Percentiles rank a stretch among this genome's conserved stretches.
Conservation (phyloP, 345 rosid genomes). For the Salix viminalis region DNA sequence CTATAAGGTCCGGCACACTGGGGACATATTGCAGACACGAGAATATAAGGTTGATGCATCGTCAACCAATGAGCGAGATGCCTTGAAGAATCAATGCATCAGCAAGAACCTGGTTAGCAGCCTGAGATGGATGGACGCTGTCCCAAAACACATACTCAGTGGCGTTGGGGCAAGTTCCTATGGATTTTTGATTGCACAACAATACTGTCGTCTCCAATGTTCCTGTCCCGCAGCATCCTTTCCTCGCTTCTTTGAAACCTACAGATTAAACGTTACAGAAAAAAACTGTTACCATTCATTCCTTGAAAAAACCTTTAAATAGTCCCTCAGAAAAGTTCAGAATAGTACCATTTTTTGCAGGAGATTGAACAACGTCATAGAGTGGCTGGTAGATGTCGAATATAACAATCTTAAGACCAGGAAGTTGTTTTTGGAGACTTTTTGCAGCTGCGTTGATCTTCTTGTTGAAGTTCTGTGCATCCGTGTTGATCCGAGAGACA, state of each 20-base stretch:
- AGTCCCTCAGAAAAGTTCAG: too few relatives aligned
- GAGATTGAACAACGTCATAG: conserved; percentile 53
- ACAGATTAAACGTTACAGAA: background rate
- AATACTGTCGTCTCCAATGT: conserved; percentile 62
- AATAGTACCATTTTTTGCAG: conserved; percentile 48
- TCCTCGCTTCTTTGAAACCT: conserved; percentile 82
- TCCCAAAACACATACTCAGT: conserved; percentile 87
- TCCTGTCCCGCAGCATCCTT: conserved; percentile 93
- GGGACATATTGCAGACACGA: background rate
- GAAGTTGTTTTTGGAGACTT: conserved; percentile 59
- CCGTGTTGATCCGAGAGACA: conserved; percentile 57
- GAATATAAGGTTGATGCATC: background rate
- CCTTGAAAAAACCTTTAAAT: background rate
- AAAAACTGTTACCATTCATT: background rate
- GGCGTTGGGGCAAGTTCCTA: conserved; percentile 82
- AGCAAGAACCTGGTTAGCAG: conserved; percentile 81
- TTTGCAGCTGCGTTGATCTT: conserved; percentile 55
- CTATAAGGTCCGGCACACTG: background rate
- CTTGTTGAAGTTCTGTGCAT: conserved; percentile 71
- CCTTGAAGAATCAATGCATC: conserved; percentile 59
- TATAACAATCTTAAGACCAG: conserved; percentile 68
- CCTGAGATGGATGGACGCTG: conserved; percentile 89
- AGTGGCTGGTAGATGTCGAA: conserved; percentile 80
- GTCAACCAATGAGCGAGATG: conserved; percentile 45
- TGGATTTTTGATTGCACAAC: conserved; percentile 68